Evolutionary conservation across 352 stramenopile genomes (phyloP), one percentile per base, ranked within the genome.

Genomic region (Phytophthora europaea): DNA sequence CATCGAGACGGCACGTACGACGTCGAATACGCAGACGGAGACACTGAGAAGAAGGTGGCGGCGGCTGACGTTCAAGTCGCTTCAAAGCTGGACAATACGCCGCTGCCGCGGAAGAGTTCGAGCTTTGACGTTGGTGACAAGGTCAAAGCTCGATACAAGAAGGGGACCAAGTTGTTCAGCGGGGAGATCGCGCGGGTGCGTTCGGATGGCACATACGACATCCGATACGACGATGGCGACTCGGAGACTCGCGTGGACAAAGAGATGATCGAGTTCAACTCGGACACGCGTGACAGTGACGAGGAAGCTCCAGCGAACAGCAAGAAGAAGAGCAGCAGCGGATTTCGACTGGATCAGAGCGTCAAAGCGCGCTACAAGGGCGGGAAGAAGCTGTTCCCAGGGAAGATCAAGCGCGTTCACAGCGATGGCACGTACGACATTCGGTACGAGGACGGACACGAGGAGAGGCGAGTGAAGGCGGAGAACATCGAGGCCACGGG

Each of bases 221-320:
- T 96, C 55, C 65, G 72, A 18, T 94, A 88, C 57, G 84, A 94
- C 4, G 82, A 93, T 43, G 83, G 81, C n/a, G 83, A 89, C 47
- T 47, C 66, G 0, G 83, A 90, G 45, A 79, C 47, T 0, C 53
- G 63, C 8, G 81, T 90, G 23, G 48, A 55, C 6, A 63, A 73
- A 47, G 50, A 67, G 0, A 26, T 66, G 12, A 78, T 82, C 50
- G 75, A 80, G 26, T 15, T 40, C 8, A 59, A 26, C 20, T 53
- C 72, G 2, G 26, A 65, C 18, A 61, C 34, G 45, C 20, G 52
- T 12, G 70, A 56, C 26, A 64, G 48, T n/a, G 62, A 66, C 16
- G 61, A 67, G 23, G 72, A 70, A 51, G 22, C 12, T 26, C 36
- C 31, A 18, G 9, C 15, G 6, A 53, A n/a, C 22, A 62, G 10